These are phyloP conservation scores for Dioszegia hungarica DNA, from an alignment of 768 basidiomycete genomes.

Conservation along the genomic window DNA sequence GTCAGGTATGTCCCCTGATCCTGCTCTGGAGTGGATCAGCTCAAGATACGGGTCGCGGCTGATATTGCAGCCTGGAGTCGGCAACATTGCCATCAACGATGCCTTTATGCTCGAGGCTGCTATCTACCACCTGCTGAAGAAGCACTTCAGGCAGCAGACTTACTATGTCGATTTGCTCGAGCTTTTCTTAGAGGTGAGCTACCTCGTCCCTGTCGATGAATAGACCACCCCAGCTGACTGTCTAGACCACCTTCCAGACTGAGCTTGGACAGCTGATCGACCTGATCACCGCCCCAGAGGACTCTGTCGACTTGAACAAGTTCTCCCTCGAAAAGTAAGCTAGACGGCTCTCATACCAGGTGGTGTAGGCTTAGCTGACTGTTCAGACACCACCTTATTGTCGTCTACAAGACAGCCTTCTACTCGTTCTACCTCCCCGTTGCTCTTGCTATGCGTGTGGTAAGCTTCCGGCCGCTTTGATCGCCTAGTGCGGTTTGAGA, in stretches of 20 bases:
- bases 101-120: slow-evolving; percentile 91
- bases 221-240: neutral
- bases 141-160: slow-evolving; percentile 69
- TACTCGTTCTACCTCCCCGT: slow-evolving; percentile 99
- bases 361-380: slow-evolving; percentile 1
- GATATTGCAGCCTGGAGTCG: slow-evolving; percentile 53
- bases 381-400: slow-evolving; percentile 78
- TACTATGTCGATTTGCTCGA: slow-evolving; percentile 89
- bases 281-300: slow-evolving; percentile 90
- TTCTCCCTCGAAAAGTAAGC: slow-evolving; percentile 79
- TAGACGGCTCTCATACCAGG: neutral
- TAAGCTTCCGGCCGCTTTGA: slow-evolving; percentile 21
- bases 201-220: neutral
- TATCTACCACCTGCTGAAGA: slow-evolving; percentile 85
- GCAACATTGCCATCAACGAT: slow-evolving; percentile 90
- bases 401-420: slow-evolving; percentile 93
- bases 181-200: slow-evolving; percentile 73
- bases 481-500: neutral
- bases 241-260: slow-evolving; percentile 70
- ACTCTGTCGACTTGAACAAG: slow-evolving; percentile 73
- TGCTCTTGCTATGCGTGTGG: slow-evolving; percentile 82
- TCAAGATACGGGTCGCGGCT: too few species aligned
- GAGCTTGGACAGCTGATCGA: slow-evolving; percentile 96
- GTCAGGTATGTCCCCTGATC: slow-evolving; percentile 48
- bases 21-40: too few species aligned